Evolutionary conservation across 371 early-diverging fungal species (phyloP), one percentile per base, ranked within the genome.

Genomic region (Dichotomocladium elegans): DNA sequence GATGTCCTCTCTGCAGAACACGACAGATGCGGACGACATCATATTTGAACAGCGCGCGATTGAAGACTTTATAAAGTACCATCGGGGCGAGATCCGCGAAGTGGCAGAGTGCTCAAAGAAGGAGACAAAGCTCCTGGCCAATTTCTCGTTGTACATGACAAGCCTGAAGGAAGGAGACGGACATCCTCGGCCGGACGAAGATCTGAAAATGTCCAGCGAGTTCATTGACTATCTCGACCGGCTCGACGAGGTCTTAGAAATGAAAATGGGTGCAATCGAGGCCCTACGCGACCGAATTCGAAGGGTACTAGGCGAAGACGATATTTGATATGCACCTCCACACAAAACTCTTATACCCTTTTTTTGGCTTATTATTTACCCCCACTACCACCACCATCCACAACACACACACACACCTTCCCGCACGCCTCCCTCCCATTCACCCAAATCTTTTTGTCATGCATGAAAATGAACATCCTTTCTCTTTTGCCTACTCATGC

Each of bases 41-140:
- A 46, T 54, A 3, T 67, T 67, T 46, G 44, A 67, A 21, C 55
- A 33, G 15, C 31, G 47, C 30, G 52, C 60, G 1, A 81, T 89
- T 46, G 85, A 91, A 25, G 79, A 84, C 1, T 83, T 94, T 55
- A 77, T 92, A 5, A 81, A 77, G 19, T 66, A 75, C 52, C 94
- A 94, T 47, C 82, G 93, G 3, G 76, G 79, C 27, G 87, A 92
- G 64, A 76, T 95, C 46, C 80, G 89, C 15, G 81, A 87, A 25
- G 82, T 86, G 10, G 82, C 86, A 15, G 94, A 93, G 54, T 70
- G 81, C 37, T 81, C 83, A 33, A 90, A 89, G 57, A 74, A 78
- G 42, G 94, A 96, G 68, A 87, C 88, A 44, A 84, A 83, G 63
- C 72, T 91, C 14, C 70, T 96, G 14, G 86, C 86, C 41, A 81